Conservation (phyloP, 371 early-diverging fungal species). For the Syncephalis plumigaleata region DNA sequence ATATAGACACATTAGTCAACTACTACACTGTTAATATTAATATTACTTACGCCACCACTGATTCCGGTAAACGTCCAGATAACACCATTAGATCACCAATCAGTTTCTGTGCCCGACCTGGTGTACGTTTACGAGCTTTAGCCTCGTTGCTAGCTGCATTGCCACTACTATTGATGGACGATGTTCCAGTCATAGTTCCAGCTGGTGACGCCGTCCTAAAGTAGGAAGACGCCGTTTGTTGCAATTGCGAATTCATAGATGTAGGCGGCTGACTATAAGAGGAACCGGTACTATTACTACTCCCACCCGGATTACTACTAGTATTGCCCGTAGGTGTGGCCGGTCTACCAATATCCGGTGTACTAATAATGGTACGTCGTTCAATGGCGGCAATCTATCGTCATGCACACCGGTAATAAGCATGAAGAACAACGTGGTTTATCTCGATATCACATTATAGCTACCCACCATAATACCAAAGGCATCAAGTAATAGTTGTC, state of each 20-base stretch:
- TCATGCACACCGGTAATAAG: too few relatives aligned
- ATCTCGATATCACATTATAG: not conserved
- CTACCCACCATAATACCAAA: slow-evolving; percentile 28
- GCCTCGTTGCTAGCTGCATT: slow-evolving; percentile 7
- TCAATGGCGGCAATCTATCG: slow-evolving; percentile 2
- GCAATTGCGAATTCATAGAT: too few relatives aligned
- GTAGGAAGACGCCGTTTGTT: not conserved
- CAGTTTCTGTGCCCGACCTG: slow-evolving; percentile 56
- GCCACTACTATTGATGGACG: too few relatives aligned
- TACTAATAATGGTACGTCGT: slow-evolving; percentile 3
- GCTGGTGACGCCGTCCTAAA: too few relatives aligned
- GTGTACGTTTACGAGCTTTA: slow-evolving; percentile 34
- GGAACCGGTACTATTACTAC: slow-evolving; percentile 2
- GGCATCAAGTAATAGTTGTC: slow-evolving; percentile 41
- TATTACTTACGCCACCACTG: slow-evolving; percentile 17
- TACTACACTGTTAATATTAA: not conserved
- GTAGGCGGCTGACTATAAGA: too few relatives aligned
- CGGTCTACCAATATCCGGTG: slow-evolving; percentile 10
- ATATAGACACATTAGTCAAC: slow-evolving; percentile 16
- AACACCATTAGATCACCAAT: slow-evolving; percentile 60
- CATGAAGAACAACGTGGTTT: not conserved
- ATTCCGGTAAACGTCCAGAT: slow-evolving; percentile 58
- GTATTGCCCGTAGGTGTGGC: not conserved
- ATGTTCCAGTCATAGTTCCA: too few relatives aligned
- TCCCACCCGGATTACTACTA: not conserved